phyloP scores from a whole-genome alignment of 2,329 filamentous ascomycete genomes.

The Claviceps fusiformis region DNA sequence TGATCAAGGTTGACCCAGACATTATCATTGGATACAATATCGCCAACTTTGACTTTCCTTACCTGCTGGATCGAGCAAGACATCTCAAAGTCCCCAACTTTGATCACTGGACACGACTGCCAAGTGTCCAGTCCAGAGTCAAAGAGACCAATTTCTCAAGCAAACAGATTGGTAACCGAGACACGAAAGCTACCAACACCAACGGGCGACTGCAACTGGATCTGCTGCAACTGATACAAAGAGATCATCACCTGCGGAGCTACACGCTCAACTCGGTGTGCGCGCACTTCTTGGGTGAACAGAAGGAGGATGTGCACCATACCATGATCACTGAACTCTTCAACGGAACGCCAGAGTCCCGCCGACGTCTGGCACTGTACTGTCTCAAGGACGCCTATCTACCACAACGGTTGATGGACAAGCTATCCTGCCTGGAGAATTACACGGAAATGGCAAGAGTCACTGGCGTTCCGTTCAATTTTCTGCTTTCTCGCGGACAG shows the following conservation, averaged over 20 bases:
- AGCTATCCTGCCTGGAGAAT: conserved; percentile 95
- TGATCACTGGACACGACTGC: conserved; percentile 75
- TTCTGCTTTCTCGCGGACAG: conserved; percentile 78
- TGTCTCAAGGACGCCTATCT: conserved; percentile 96
- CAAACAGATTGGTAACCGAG: conserved; percentile 95
- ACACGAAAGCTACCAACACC: conserved; percentile 88
- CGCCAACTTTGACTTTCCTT: conserved; percentile 96
- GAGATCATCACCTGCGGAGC: conserved; percentile 88
- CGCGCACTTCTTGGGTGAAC: conserved; percentile 86
- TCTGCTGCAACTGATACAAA: conserved; percentile 83
- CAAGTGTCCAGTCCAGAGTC: conserved; percentile 52
- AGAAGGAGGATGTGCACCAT: conserved; percentile 97
- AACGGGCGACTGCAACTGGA: conserved; percentile 89
- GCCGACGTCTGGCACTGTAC: conserved; percentile 83
- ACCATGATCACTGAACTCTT: conserved; percentile 98
- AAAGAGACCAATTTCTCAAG: conserved; percentile 83
- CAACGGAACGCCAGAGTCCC: conserved; percentile 88
- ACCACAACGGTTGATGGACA: conserved; percentile 89
- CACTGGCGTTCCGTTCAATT: conserved; percentile 96
- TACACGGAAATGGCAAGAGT: conserved; percentile 99
- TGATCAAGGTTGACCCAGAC: conserved; percentile 84
- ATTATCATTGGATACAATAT: conserved; percentile 99
- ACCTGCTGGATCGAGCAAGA: conserved; percentile 75
- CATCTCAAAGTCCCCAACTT: conserved; percentile 71
- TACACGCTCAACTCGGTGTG: conserved; percentile 96